Base-by-base conservation (phyloP, 768 basidiomycete genomes). In the Lactifluus echinatus region DNA sequence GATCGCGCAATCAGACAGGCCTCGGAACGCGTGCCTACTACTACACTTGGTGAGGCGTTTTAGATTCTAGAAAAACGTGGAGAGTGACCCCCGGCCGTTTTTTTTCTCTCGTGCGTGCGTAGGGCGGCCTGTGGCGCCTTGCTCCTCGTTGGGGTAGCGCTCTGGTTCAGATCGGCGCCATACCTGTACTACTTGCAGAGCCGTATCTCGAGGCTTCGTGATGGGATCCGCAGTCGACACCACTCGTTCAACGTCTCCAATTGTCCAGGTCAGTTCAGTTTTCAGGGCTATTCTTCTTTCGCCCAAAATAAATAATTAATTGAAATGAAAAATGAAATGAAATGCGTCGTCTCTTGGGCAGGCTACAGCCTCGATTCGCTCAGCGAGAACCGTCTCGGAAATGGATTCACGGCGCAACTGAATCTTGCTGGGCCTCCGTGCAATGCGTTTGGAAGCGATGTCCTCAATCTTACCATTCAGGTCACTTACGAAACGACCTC, bases 361-460 rank as follows among this genome's bases (percentile, higher is more conserved):
- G 86, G 86, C 15, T 88, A 87, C 63, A 70, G 71, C 6, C 67
- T 88, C 19, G 64, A 67, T 15, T 70, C 71, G 2, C 60, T 87
- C 19, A 54, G 66, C 8, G 71, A 79, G 60, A 78, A 71, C 3
- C 58, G 1, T 4, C 40, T 42, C 40, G 40, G 64, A 15, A 72
- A 64, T 12, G 83, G 84, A 24, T 70, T 88, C 26, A 76, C 72
- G 0, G 85, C 84, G 26, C 71, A 74, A 17, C 70, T 88, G 4
- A 68, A 66, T 34, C 72, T 88, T 7, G 75, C 78, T 1, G 84
- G 84, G 1, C 37, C 69, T 15, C 73, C 79, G 8, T 89, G 87
- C 66, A 75, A 87, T 60, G 81, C 80, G 3, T 88, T 85, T 63
- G 85, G 85, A 3, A 69, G 63, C 1, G 86, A 88, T 62, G 70